phyloP scores from a whole-genome alignment of 2,329 filamentous ascomycete species.

The Emergomyces orientalis region DNA sequence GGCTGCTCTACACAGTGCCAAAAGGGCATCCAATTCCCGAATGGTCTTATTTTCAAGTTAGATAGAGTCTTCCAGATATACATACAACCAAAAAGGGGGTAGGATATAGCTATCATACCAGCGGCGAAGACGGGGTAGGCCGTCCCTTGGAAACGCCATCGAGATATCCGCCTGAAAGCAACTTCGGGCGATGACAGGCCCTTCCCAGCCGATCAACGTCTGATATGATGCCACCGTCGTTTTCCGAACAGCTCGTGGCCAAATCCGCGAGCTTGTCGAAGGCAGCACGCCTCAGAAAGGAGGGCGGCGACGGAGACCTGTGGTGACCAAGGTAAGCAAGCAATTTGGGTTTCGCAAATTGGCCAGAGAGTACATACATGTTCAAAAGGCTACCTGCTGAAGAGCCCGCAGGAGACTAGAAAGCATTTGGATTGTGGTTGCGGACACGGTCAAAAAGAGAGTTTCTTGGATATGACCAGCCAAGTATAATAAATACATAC shows the following conservation, averaged over 20 bases:
- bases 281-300: slow-evolving; percentile 26
- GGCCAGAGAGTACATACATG: slow-evolving; percentile 12
- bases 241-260: slow-evolving; percentile 28
- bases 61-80: background rate
- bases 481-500: background rate
- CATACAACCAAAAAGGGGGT: background rate
- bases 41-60: slow-evolving; percentile 50
- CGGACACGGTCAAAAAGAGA: background rate
- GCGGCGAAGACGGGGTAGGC: slow-evolving; percentile 32
- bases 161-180: slow-evolving; percentile 23
- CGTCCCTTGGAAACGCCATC: slow-evolving; percentile 32
- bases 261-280: slow-evolving; percentile 37
- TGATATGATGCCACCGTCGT: slow-evolving; percentile 20
- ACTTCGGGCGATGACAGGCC: slow-evolving; percentile 22
- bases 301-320: slow-evolving; percentile 14
- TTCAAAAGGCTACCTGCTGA: slow-evolving; percentile 21
- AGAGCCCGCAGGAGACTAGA: background rate
- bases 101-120: slow-evolving; percentile 23
- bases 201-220: slow-evolving; percentile 31
- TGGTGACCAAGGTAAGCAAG: slow-evolving; percentile 15
- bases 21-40: slow-evolving; percentile 81
- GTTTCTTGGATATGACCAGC: too few species aligned
- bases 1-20: slow-evolving; percentile 85
- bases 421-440: slow-evolving; percentile 4
- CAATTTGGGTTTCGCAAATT: background rate